phyloP scores from a whole-genome alignment of 2,329 filamentous ascomycete species.

The Ascochyta clinopodiicola region DNA sequence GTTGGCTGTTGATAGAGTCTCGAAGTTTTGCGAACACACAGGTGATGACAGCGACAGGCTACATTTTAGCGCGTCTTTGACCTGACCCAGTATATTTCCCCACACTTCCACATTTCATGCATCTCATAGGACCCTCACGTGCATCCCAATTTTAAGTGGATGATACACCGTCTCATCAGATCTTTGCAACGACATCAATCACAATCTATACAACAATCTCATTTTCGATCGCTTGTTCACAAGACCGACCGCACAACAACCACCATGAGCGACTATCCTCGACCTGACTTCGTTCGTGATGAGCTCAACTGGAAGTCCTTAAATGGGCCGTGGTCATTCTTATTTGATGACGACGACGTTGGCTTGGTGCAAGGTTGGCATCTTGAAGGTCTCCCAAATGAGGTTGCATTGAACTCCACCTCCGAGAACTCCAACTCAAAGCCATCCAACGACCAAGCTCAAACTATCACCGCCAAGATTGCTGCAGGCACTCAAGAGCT shows the following conservation, averaged over 20 bases:
- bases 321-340: constrained; percentile 68
- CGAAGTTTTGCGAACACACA: too few species aligned
- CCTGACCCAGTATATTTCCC: constrained; percentile 12
- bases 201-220: background rate
- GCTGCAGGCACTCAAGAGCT: constrained; percentile 58
- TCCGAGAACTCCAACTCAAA: constrained; percentile 17
- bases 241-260: background rate
- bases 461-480: constrained; percentile 56
- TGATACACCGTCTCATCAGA: background rate
- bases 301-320: constrained; percentile 65
- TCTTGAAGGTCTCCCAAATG: constrained; percentile 56
- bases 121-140: constrained; percentile 11
- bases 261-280: constrained; percentile 58
- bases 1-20: too few species aligned
- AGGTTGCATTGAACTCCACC: constrained; percentile 39
- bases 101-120: constrained; percentile 14
- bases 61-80: background rate
- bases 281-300: constrained; percentile 68
- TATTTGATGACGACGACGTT: constrained; percentile 69
- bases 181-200: background rate
- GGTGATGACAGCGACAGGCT: background rate
- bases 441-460: constrained; percentile 30
- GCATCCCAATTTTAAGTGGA: constrained; percentile 11
- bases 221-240: background rate
- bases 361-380: constrained; percentile 64